Conservation (phyloP, 257 asterid species). For the Nicotiana benthamiana region DNA sequence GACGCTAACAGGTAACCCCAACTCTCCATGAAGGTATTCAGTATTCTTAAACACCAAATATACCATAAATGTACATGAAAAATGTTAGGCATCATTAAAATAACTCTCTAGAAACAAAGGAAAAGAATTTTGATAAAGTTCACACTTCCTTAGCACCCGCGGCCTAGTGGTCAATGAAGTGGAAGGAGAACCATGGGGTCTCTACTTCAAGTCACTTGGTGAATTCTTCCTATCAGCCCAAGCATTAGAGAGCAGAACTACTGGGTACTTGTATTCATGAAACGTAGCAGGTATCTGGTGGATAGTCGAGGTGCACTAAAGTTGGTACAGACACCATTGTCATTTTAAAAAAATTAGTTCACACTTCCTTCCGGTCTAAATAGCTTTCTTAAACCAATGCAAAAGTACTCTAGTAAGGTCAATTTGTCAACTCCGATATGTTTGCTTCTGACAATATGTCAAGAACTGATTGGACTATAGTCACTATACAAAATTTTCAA, state of each 20-base stretch:
- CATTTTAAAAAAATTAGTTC: not conserved
- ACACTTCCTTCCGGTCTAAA: not conserved
- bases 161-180: too few relatives aligned
- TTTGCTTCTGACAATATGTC: not conserved
- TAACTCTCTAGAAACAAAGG: not conserved
- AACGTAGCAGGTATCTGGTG: too few relatives aligned
- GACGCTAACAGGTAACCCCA: not conserved
- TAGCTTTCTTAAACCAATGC: not conserved
- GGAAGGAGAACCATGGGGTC: too few relatives aligned
- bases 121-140: not conserved
- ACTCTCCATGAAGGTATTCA: not conserved
- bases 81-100: not conserved
- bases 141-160: not conserved
- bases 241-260: too few relatives aligned
- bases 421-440: not conserved
- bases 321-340: too few relatives aligned
- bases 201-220: too few relatives aligned
- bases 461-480: not conserved
- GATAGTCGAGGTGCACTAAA: too few relatives aligned
- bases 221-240: too few relatives aligned
- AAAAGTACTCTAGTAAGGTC: not conserved
- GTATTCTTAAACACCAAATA: not conserved
- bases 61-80: not conserved
- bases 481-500: not conserved
- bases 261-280: too few relatives aligned